A percentile compares a stretch with the other conserved stretches of the same genome.
These are phyloP conservation scores for Coniochaeta sp. DNA, from an alignment of 2,329 filamentous ascomycete genomes.

Conservation along the genomic window DNA sequence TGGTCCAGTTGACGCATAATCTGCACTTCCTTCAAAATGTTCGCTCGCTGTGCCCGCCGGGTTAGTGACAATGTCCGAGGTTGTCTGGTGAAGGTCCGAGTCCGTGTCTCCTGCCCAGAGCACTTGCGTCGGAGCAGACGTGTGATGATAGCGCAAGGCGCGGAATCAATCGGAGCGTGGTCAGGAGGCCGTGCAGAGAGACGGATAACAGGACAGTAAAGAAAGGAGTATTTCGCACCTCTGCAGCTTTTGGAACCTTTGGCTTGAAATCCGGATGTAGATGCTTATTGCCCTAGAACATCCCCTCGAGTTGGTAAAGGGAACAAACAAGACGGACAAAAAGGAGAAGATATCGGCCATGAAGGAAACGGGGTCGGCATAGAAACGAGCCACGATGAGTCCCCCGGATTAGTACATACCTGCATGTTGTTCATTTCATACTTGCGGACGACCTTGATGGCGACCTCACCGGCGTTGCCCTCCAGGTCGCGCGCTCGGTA, in stretches of 20 bases:
- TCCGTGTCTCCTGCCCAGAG: not conserved
- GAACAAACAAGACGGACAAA: constrained; percentile 12
- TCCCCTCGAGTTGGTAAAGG: constrained; percentile 48
- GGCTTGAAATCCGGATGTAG: constrained; percentile 90
- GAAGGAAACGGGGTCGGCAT: constrained; percentile 19
- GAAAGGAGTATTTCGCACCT: constrained; percentile 67
- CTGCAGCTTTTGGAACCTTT: constrained; percentile 88
- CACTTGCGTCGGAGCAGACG: not conserved
- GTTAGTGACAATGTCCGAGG: constrained; percentile 6
- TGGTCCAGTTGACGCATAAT: constrained; percentile 98
- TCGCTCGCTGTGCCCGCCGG: constrained; percentile 64
- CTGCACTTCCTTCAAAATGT: constrained; percentile 96
- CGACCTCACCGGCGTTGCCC: constrained; percentile 70
- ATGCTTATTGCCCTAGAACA: constrained; percentile 75
- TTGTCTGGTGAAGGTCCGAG: constrained; percentile 7
- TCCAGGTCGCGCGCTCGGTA: constrained; percentile 77
- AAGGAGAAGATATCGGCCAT: constrained; percentile 14
- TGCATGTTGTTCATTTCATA: constrained; percentile 98
- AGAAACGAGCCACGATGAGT: constrained; percentile 6
- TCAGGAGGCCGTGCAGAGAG: constrained; percentile 4
- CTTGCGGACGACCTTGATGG: constrained; percentile 98
- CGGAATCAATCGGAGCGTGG: constrained; percentile 12
- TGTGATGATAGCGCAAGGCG: constrained; percentile 7
- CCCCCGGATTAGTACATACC: constrained; percentile 56
- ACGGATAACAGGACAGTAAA: constrained; percentile 23